A percentile compares a stretch with the other conserved stretches of the same genome.
Evolutionary conservation across 345 rosid genomes (phyloP).

Genomic region (Trapa bicornis): DNA sequence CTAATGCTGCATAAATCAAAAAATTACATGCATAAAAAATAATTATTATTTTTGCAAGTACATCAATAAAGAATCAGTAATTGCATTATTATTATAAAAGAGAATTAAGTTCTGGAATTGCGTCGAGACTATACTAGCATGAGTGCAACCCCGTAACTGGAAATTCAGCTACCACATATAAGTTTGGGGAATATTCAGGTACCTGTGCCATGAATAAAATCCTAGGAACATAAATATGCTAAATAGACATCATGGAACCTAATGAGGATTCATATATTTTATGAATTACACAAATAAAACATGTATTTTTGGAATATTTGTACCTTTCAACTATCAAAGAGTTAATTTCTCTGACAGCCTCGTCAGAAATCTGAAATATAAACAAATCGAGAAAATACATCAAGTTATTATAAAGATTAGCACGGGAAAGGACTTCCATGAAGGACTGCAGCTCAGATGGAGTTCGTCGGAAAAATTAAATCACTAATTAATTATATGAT

Average conservation of each 20-base stretch:
- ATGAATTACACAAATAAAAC: too few relatives aligned
- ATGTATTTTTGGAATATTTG: not conserved
- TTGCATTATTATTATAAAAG: not conserved
- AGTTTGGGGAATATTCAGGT: not conserved
- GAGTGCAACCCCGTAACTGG: not conserved
- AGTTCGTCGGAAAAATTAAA: not conserved
- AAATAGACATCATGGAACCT: too few relatives aligned
- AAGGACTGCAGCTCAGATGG: not conserved
- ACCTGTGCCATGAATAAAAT: not conserved
- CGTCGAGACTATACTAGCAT: not conserved
- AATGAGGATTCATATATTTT: not conserved
- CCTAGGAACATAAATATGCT: not conserved
- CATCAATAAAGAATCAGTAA: not conserved
- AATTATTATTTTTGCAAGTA: not conserved
- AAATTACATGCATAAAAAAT: not conserved
- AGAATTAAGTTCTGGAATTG: not conserved
- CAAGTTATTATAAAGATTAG: not conserved
- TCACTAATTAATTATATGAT: not conserved
- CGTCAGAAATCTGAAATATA: conserved; percentile 64
- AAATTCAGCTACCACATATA: not conserved
- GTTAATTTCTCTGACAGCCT: conserved; percentile 68
- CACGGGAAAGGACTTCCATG: not conserved
- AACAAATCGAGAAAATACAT: conserved; percentile 9
- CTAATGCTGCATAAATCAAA: conserved; percentile 2
- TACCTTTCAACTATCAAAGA: conserved; percentile 66